These are phyloP conservation scores for Pestalotiopsis sp. DNA, from an alignment of 2,329 filamentous ascomycete species.

Conservation along the genomic window DNA sequence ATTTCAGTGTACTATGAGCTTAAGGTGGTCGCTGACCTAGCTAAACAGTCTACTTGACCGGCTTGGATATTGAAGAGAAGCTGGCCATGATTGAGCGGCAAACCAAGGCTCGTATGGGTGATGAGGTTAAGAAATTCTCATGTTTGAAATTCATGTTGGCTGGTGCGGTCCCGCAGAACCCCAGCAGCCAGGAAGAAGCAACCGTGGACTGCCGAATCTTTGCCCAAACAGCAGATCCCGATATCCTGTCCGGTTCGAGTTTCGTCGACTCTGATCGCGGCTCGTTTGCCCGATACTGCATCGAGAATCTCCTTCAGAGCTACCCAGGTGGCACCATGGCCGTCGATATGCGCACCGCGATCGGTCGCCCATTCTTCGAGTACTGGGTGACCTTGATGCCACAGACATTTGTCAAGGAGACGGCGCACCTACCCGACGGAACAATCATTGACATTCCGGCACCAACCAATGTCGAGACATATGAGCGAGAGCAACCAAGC, in stretches of 20 bases:
- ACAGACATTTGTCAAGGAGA: slow-evolving; percentile 22
- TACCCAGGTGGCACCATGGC: slow-evolving; percentile 26
- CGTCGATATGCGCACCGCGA: slow-evolving; percentile 28
- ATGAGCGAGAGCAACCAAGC: slow-evolving; percentile 21
- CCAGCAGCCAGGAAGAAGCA: slow-evolving; percentile 34
- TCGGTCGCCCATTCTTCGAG: slow-evolving; percentile 27
- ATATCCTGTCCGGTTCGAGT: slow-evolving; percentile 24
- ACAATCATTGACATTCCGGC: slow-evolving; percentile 25
- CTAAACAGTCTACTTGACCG: slow-evolving; percentile 2
- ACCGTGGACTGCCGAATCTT: slow-evolving; percentile 40
- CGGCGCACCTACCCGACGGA: slow-evolving; percentile 23
- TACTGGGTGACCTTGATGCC: slow-evolving; percentile 29
- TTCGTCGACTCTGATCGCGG: slow-evolving; percentile 29
- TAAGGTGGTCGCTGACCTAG: too few species aligned
- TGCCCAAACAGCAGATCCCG: slow-evolving; percentile 40
- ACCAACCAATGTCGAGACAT: slow-evolving; percentile 20
- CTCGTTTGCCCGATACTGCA: slow-evolving; percentile 36
- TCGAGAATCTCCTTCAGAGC: slow-evolving; percentile 28
- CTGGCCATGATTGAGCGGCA: slow-evolving; percentile 25
- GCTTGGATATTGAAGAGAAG: slow-evolving; percentile 16
- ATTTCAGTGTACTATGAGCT: background rate
- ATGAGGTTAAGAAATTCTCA: slow-evolving; percentile 26
- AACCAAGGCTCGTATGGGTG: slow-evolving; percentile 34
- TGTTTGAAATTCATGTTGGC: slow-evolving; percentile 33
- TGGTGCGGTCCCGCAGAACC: slow-evolving; percentile 29